Evolutionary conservation across 192 early-diverging fungal species (phyloP), one percentile per base, ranked within the genome.

Genomic region (Bifiguratus adelaidae): DNA sequence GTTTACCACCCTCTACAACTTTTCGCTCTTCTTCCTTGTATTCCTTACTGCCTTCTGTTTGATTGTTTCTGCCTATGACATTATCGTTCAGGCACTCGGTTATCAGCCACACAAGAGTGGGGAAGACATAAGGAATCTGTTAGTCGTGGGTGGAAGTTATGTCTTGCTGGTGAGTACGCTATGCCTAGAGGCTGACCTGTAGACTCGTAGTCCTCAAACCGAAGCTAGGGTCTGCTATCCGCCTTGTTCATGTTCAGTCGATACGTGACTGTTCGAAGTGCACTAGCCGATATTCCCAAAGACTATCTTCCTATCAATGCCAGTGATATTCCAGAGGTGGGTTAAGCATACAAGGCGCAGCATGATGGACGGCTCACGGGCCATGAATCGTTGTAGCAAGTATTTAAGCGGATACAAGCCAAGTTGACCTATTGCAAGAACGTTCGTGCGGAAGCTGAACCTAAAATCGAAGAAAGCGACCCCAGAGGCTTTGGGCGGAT

Each of bases 401-500:
- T 75, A 1, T 58, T 62, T 47, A 50, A 46, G 15, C 53, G 61
- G 47, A 70, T 78, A 15, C 63, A 63, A 22, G 42, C 48, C 5
- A 61, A 63, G 20, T 55, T 78, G 18, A 48, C 52, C 35, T 48
- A 58, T n/a, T 64, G 60, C 12, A 61, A 56, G 5, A 37, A 46
- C 4, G 44, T 73, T 21, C 51, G 60, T 27, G 58, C 59, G 34
- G 38, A 55, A 47, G 64, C 61, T 3, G 50, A 60, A 32, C 76
- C 76, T 13, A 46, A 49, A 7, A 37, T 56, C 2, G 64, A 72
- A 18, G 72, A 74, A 22, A 67, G 61, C 18, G 46, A 48, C 7
- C 67, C 60, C 27, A 57, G 66, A 30, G 76, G 76, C 27, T 74
- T 71, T 68, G 76, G 69, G 16, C 63, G 60, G 32, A 71, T 69